Conservation (phyloP, 768 basidiomycete species). For the Agrocybe praecox region DNA sequence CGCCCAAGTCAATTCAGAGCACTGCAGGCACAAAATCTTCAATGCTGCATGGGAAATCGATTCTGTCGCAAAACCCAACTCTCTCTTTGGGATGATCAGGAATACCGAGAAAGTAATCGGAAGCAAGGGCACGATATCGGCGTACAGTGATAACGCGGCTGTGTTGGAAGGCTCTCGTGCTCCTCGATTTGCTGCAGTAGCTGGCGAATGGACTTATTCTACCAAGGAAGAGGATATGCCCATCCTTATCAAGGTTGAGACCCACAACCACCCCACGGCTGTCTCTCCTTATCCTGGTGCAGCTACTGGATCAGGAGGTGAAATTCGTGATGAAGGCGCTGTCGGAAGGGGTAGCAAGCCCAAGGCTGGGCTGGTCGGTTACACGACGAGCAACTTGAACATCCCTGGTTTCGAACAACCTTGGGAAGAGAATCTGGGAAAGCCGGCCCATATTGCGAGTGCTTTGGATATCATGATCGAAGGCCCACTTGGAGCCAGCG, state of each 20-base stretch:
- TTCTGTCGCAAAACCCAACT: slow-evolving; percentile 58
- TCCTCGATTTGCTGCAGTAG: slow-evolving; percentile 68
- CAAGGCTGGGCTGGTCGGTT: slow-evolving; percentile 93
- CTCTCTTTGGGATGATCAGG: slow-evolving; percentile 95
- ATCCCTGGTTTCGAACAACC: slow-evolving; percentile 91
- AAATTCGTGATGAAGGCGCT: slow-evolving; percentile 97
- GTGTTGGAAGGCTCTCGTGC: slow-evolving; percentile 81
- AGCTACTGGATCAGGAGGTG: slow-evolving; percentile 97
- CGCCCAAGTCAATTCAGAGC: slow-evolving; percentile 99
- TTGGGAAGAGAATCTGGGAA: slow-evolving; percentile 95
- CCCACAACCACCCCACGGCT: slow-evolving; percentile 98
- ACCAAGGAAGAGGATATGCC: slow-evolving; percentile 72
- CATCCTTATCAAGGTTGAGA: slow-evolving; percentile 96
- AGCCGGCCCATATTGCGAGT: slow-evolving; percentile 88
- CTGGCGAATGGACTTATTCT: slow-evolving; percentile 49
- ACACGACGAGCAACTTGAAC: slow-evolving; percentile 90
- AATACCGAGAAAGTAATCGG: slow-evolving; percentile 82
- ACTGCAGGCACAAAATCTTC: slow-evolving; percentile 99
- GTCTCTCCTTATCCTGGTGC: slow-evolving; percentile 99
- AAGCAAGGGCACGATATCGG: slow-evolving; percentile 83
- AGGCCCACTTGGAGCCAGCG: slow-evolving; percentile 90
- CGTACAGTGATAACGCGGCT: slow-evolving; percentile 98
- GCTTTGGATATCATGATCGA: slow-evolving; percentile 97
- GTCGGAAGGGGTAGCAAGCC: slow-evolving; percentile 95
- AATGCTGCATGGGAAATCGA: slow-evolving; percentile 97